Conservation (phyloP, 2,329 filamentous ascomycete species). For the Sordariomycetes sp. region DNA sequence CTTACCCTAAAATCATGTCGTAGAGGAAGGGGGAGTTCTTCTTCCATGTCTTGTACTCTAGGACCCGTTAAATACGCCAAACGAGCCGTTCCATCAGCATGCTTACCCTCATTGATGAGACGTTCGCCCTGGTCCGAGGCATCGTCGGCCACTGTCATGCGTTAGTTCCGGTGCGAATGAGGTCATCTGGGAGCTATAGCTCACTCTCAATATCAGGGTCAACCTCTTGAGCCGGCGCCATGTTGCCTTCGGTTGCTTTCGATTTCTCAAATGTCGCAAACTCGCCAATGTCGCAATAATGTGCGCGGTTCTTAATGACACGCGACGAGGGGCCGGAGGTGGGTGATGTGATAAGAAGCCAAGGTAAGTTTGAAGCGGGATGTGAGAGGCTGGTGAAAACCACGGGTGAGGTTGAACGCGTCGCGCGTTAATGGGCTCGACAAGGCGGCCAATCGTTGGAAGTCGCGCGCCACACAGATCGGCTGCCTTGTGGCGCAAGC, state of each 20-base stretch:
- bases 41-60: conserved; percentile 99
- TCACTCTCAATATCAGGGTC: conserved; percentile 27
- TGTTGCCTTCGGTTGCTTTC: conserved; percentile 10
- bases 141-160: conserved; percentile 46
- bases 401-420: conserved; percentile 4
- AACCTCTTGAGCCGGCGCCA: conserved; percentile 24
- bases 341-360: conserved; percentile 1
- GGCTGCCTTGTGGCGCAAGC: too few relatives aligned
- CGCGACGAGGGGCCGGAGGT: too few relatives aligned
- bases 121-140: conserved; percentile 70
- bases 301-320: too few relatives aligned
- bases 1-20: conserved; percentile 82
- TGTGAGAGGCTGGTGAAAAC: conserved; percentile 2
- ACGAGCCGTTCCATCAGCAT: background rate
- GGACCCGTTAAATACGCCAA: background rate
- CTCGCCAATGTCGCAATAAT: too few relatives aligned
- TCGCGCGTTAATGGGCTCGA: conserved; percentile 6
- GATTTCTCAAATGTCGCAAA: background rate
- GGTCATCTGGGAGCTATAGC: conserved; percentile 5
- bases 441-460: conserved; percentile 2
- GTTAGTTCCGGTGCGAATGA: conserved; percentile 23
- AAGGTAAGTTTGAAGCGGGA: background rate
- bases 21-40: conserved; percentile 99
- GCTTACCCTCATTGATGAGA: conserved; percentile 80
- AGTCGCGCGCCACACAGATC: background rate